Percentiles rank a stretch among this genome's conserved stretches.
phyloP scores from a whole-genome alignment of 2,329 filamentous ascomycete species.

The Orbilia blumenaviensis region DNA sequence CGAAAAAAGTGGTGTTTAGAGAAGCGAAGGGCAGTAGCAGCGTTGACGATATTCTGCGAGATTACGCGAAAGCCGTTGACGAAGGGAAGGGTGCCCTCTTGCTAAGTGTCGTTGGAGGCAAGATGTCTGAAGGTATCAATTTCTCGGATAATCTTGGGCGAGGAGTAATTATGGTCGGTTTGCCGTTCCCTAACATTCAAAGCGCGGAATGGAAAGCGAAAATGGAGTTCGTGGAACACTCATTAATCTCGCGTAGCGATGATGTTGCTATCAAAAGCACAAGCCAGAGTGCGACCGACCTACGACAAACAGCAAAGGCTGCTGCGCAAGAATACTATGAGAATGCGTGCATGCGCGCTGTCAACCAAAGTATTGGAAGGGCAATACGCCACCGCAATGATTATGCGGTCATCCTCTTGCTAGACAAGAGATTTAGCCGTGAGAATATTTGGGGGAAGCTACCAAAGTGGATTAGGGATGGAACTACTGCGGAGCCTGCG shows the following conservation, averaged over 20 bases:
- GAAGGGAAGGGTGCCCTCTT: constrained; percentile 76
- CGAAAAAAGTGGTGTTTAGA: constrained; percentile 66
- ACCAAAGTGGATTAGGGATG: constrained; percentile 85
- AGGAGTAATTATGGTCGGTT: constrained; percentile 87
- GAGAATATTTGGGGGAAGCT: constrained; percentile 79
- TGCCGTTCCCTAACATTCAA: constrained; percentile 90
- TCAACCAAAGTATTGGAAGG: constrained; percentile 94
- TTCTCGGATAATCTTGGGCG: constrained; percentile 89
- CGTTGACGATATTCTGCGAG: constrained; percentile 75
- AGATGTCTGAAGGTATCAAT: constrained; percentile 97
- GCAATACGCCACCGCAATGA: constrained; percentile 88
- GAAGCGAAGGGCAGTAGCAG: constrained; percentile 64
- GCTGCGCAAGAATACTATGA: constrained; percentile 60
- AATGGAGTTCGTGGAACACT: constrained; percentile 82
- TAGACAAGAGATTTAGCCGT: constrained; percentile 81
- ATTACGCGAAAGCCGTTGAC: constrained; percentile 76
- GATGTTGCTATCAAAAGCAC: constrained; percentile 56
- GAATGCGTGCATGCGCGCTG: constrained; percentile 89
- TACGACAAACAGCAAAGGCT: constrained; percentile 61
- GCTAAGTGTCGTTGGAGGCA: constrained; percentile 90
- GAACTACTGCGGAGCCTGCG: constrained; percentile 64
- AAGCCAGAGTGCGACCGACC: constrained; percentile 18
- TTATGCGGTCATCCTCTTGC: constrained; percentile 87
- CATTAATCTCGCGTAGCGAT: constrained; percentile 61
- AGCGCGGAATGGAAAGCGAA: constrained; percentile 93